Percentiles rank a stretch among this genome's conserved stretches.
These are phyloP conservation scores for Saitoella complicata DNA, from an alignment of 805 yeast species.

Conservation along the genomic window DNA sequence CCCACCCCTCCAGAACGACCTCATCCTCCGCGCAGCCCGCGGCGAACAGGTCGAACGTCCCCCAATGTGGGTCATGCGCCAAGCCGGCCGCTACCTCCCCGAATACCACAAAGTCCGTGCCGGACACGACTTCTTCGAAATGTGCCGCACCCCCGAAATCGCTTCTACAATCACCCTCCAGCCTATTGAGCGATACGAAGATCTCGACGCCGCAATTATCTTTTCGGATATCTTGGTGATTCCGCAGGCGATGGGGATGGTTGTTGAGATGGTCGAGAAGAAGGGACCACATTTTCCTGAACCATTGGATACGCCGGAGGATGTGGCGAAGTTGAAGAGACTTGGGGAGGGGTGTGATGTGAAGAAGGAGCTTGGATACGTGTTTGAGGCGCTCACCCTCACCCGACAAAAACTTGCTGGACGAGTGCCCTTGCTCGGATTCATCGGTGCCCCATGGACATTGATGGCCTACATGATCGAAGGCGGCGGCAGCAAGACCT, in stretches of 20 bases:
- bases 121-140: constrained; percentile 74
- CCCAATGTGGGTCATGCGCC: constrained; percentile 96
- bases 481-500: constrained; percentile 77
- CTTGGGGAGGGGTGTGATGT: constrained; percentile 54
- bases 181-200: constrained; percentile 79
- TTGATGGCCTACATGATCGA: constrained; percentile 91
- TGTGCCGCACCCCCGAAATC: constrained; percentile 87
- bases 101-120: constrained; percentile 80
- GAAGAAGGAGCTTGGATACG: constrained; percentile 73
- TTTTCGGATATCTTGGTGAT: constrained; percentile 89
- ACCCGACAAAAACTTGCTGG: constrained; percentile 81
- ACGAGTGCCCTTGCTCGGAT: constrained; percentile 85
- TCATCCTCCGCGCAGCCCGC: constrained; percentile 73
- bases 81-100: constrained; percentile 77
- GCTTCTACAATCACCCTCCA: constrained; percentile 92
- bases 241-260: constrained; percentile 97
- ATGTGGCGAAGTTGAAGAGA: constrained; percentile 31
- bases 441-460: constrained; percentile 98
- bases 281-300: constrained; percentile 86
- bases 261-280: constrained; percentile 83
- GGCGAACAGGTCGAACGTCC: constrained; percentile 85
- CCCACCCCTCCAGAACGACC: constrained; percentile 72
- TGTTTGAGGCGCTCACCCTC: constrained; percentile 77
- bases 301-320: constrained; percentile 64
- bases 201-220: constrained; percentile 92